Evolutionary conservation across 257 asterid genomes (phyloP).

Genomic region (Capsicum pubescens): DNA sequence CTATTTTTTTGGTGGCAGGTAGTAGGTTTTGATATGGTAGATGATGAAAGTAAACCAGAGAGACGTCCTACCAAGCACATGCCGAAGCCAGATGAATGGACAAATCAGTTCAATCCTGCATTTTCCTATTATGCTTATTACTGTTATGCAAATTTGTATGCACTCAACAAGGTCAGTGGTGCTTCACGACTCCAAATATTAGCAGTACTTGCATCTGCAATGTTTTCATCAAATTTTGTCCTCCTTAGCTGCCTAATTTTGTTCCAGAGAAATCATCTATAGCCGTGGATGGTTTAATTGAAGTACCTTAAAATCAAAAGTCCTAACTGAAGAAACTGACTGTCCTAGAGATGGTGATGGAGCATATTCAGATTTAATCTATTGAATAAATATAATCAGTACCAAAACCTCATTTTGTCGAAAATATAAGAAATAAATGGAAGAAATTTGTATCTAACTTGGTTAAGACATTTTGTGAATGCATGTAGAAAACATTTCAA

Average conservation of each 20-base stretch:
- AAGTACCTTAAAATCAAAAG: background rate
- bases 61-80: slow-evolving; percentile 97
- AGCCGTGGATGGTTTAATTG: slow-evolving; percentile 7
- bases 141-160: slow-evolving; percentile 88
- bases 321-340: background rate
- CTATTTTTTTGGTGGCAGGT: slow-evolving; percentile 56
- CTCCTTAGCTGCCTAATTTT: slow-evolving; percentile 29
- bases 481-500: background rate
- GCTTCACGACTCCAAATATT: slow-evolving; percentile 26
- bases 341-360: background rate
- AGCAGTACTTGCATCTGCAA: background rate
- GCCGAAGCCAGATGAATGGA: slow-evolving; percentile 95
- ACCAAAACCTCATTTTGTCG: background rate
- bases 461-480: background rate
- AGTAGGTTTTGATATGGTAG: slow-evolving; percentile 94
- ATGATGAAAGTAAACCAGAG: slow-evolving; percentile 99
- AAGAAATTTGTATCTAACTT: background rate
- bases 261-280: slow-evolving; percentile 31
- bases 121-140: slow-evolving; percentile 95
- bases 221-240: slow-evolving; percentile 21
- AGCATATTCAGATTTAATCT: background rate
- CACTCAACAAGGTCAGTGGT: slow-evolving; percentile 77
- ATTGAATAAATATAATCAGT: background rate
- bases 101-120: slow-evolving; percentile 90
- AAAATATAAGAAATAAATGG: background rate